phyloP scores from a whole-genome alignment of 1,284 basidiomycete genomes.

The Trichosporon sp. region DNA sequence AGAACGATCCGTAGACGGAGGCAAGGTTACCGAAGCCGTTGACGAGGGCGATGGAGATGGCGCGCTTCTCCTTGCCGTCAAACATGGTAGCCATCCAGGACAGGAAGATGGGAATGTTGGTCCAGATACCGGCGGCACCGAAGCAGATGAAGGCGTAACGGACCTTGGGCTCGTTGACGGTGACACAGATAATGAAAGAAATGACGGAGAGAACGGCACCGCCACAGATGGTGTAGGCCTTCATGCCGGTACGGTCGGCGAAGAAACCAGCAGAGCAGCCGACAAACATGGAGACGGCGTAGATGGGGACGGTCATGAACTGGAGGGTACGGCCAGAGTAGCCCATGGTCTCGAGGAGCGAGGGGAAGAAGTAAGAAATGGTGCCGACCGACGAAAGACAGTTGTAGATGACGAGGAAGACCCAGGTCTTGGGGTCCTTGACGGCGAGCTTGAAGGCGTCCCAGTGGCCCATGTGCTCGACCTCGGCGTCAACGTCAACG shows the following conservation, averaged over 20 bases:
- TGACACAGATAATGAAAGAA: slow-evolving; percentile 20
- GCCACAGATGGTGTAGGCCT: slow-evolving; percentile 31
- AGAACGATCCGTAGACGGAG: slow-evolving; percentile 39
- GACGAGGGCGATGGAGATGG: slow-evolving; percentile 35
- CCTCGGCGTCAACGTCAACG: slow-evolving; percentile 27
- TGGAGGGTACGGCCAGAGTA: slow-evolving; percentile 40
- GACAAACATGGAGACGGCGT: slow-evolving; percentile 33
- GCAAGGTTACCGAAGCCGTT: slow-evolving; percentile 31
- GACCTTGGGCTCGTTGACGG: slow-evolving; percentile 25
- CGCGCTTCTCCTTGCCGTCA: slow-evolving; percentile 33
- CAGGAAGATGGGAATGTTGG: slow-evolving; percentile 34
- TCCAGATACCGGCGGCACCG: slow-evolving; percentile 36
- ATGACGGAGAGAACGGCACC: slow-evolving; percentile 27
- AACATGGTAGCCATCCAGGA: slow-evolving; percentile 35
- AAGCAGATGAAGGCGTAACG: slow-evolving; percentile 38
- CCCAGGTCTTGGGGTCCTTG: slow-evolving; percentile 44
- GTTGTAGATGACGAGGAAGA: slow-evolving; percentile 31
- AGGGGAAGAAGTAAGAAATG: slow-evolving; percentile 47
- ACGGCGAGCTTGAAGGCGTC: slow-evolving; percentile 34
- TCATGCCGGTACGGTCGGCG: slow-evolving; percentile 33
- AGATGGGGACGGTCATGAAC: slow-evolving; percentile 43
- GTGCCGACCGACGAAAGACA: slow-evolving; percentile 36
- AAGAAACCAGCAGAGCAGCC: slow-evolving; percentile 31
- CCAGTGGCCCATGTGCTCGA: slow-evolving; percentile 30
- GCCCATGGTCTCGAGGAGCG: slow-evolving; percentile 38